A percentile compares a stretch with the other conserved stretches of the same genome.
Evolutionary conservation across 768 basidiomycete species (phyloP).

Genomic region (Omphalotus guepiniiformis): DNA sequence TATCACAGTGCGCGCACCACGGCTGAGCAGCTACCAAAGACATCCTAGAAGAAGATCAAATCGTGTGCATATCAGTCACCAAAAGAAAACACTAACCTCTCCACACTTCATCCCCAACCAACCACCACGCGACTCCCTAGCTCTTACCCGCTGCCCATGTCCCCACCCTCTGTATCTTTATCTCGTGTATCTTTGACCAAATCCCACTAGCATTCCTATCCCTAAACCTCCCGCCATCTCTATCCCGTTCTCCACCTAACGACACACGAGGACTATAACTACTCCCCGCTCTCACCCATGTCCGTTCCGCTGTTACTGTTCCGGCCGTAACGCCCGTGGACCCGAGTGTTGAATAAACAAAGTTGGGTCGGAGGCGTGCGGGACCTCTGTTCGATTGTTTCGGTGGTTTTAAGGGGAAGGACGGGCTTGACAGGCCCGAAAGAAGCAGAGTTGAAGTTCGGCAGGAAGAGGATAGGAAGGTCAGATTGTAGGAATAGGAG

Average conservation of each 20-base stretch:
- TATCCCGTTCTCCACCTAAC: neutral
- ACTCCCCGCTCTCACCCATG: neutral
- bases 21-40: too few species aligned
- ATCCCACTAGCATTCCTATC: neutral
- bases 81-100: neutral
- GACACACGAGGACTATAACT: neutral
- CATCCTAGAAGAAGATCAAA: too few species aligned
- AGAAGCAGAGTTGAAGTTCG: neutral
- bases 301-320: slow-evolving; percentile 1
- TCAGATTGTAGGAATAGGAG: neutral
- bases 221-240: neutral
- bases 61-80: neutral
- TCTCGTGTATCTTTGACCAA: neutral
- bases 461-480: neutral
- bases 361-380: slow-evolving; percentile 7
- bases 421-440: neutral
- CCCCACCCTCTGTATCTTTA: neutral
- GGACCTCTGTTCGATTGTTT: neutral
- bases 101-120: neutral
- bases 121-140: neutral
- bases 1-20: too few species aligned
- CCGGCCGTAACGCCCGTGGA: slow-evolving; percentile 6
- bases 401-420: neutral
- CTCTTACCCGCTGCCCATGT: neutral
- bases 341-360: slow-evolving; percentile 4